Conservation (phyloP, 345 rosid species). For the Eucalyptus erythrocorys region DNA sequence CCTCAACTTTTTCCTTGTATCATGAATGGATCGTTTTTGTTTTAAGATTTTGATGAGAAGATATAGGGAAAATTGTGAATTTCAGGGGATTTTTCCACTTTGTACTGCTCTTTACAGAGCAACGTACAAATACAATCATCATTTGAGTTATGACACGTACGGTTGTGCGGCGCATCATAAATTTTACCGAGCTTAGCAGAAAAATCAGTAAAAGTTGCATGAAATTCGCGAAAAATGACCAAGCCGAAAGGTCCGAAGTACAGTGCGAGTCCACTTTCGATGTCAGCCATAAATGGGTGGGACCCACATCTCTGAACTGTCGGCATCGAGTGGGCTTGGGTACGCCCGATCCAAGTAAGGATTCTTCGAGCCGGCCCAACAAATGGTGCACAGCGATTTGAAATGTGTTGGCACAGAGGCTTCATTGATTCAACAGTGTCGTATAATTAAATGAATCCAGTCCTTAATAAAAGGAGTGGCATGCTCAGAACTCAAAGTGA, state of each 20-base stretch:
- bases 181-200: not conserved
- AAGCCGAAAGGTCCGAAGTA: not conserved
- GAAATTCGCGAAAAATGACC: not conserved
- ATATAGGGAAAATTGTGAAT: not conserved
- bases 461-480: not conserved
- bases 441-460: not conserved
- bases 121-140: not conserved
- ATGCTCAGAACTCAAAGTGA: no score
- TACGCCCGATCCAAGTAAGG: no score
- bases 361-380: no score
- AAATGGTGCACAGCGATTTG: no score
- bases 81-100: not conserved
- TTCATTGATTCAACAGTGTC: no score
- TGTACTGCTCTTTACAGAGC: not conserved
- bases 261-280: not conserved
- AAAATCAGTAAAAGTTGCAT: not conserved
- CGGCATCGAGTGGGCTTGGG: not conserved
- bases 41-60: no score
- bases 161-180: not conserved
- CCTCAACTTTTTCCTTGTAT: not conserved
- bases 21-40: not conserved
- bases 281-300: not conserved
- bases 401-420: no score
- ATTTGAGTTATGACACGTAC: not conserved
- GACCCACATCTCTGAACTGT: not conserved